Conservation (phyloP, 2,329 filamentous ascomycete genomes). For the Alternaria incomplexa region DNA sequence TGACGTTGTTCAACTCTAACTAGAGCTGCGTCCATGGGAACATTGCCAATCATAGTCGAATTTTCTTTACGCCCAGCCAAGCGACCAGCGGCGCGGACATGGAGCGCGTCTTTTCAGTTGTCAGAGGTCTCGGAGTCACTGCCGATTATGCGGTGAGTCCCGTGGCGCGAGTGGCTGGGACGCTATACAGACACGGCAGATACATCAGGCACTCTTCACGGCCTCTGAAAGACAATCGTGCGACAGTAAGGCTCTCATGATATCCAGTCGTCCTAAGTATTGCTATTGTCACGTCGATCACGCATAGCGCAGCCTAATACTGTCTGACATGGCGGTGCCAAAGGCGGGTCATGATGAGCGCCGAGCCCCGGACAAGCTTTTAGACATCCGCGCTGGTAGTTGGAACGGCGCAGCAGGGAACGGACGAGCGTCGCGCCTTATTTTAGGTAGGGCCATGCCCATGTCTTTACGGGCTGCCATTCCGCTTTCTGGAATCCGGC, state of each 20-base stretch:
- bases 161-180: not conserved
- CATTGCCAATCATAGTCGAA: not conserved
- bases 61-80: not conserved
- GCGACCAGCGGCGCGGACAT: not conserved
- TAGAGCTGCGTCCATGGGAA: not conserved
- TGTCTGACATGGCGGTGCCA: slow-evolving; percentile 4
- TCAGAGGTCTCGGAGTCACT: not conserved
- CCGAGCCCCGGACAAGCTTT: slow-evolving; percentile 18
- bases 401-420: slow-evolving; percentile 14
- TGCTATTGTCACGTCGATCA: slow-evolving; percentile 8
- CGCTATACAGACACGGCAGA: not conserved
- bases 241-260: slow-evolving; percentile 6
- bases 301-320: slow-evolving; percentile 8
- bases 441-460: slow-evolving; percentile 20
- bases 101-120: not conserved
- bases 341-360: slow-evolving; percentile 15
- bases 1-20: slow-evolving; percentile 6
- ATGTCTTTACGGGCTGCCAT: slow-evolving; percentile 11
- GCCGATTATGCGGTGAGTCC: not conserved
- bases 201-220: not conserved
- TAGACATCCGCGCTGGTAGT: slow-evolving; percentile 7
- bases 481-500: slow-evolving; percentile 3
- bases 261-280: slow-evolving; percentile 9
- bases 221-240: slow-evolving; percentile 2
- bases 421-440: slow-evolving; percentile 13